phyloP scores from a whole-genome alignment of 352 stramenopile species.

The Pythium scleroteichum region DNA sequence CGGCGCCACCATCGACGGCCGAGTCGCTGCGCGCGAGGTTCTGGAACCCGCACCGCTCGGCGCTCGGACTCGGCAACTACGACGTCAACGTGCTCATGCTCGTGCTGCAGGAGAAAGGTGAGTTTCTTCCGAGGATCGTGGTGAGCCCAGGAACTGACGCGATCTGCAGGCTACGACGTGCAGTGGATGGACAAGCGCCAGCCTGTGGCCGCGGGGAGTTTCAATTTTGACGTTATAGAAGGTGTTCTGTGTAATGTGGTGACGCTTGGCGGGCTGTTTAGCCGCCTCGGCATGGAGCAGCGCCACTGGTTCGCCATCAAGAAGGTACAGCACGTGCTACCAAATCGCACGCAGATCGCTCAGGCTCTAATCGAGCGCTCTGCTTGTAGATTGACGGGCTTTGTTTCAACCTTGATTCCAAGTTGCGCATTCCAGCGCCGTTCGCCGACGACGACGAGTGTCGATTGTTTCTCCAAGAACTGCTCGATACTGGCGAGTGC shows the following conservation, averaged over 20 bases:
- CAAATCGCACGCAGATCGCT: too few relatives aligned
- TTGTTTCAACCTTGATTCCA: slow-evolving; percentile 82
- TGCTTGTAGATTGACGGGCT: slow-evolving; percentile 43
- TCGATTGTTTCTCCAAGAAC: slow-evolving; percentile 60
- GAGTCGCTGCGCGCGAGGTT: slow-evolving; percentile 34
- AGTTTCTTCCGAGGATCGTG: too few relatives aligned
- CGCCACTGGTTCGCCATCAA: slow-evolving; percentile 83
- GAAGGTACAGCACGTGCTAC: too few relatives aligned
- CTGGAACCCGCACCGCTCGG: slow-evolving; percentile 67
- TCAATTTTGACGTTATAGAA: slow-evolving; percentile 50
- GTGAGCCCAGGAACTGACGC: too few relatives aligned
- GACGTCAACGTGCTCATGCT: slow-evolving; percentile 76
- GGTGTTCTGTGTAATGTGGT: slow-evolving; percentile 76
- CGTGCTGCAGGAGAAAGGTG: slow-evolving; percentile 39
- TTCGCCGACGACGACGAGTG: slow-evolving; percentile 54
- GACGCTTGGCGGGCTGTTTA: slow-evolving; percentile 35
- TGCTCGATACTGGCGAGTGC: slow-evolving; percentile 68
- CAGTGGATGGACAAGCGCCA: slow-evolving; percentile 75
- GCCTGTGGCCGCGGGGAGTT: slow-evolving; percentile 34
- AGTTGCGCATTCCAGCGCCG: slow-evolving; percentile 47
- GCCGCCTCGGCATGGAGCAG: slow-evolving; percentile 56
- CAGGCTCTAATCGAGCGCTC: background rate
- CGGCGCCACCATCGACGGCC: background rate
- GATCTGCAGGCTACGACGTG: slow-evolving; percentile 48
- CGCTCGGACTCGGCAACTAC: slow-evolving; percentile 77